Evolutionary conservation across 2,329 filamentous ascomycete species (phyloP).

Genomic region (Neofusicoccum sp.): DNA sequence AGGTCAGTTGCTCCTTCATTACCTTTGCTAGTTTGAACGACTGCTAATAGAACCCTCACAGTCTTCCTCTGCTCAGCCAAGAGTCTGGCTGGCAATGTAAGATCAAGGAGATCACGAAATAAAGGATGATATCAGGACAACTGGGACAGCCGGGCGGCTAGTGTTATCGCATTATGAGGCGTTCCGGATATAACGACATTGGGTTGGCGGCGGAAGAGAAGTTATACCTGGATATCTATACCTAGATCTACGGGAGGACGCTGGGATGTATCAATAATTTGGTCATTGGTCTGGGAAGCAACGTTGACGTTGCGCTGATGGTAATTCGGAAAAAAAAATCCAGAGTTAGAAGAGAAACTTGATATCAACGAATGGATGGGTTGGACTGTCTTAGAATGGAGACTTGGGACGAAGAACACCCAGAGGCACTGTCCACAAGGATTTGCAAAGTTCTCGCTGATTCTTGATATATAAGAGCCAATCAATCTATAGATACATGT

Average conservation of each 20-base stretch:
- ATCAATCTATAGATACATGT: background rate
- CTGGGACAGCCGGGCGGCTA: background rate
- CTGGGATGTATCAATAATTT: constrained; percentile 9
- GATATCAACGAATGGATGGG: background rate
- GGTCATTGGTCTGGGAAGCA: background rate
- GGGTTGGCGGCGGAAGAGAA: background rate
- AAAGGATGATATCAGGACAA: background rate
- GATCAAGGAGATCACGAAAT: constrained; percentile 63
- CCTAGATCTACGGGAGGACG: constrained; percentile 5
- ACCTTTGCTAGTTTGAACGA: constrained; percentile 37
- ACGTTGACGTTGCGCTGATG: constrained; percentile 6
- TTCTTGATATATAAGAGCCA: background rate
- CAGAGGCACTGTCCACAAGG: too few species aligned
- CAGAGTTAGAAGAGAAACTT: background rate
- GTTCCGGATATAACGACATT: constrained; percentile 3
- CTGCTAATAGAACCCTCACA: constrained; percentile 36
- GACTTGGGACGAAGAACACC: too few species aligned
- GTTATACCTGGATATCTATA: constrained; percentile 13
- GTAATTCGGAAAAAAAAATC: background rate
- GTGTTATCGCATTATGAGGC: constrained; percentile 9
- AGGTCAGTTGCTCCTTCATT: constrained; percentile 60
- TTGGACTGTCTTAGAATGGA: too few species aligned
- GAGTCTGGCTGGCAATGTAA: constrained; percentile 89
- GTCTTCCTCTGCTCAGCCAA: constrained; percentile 77
- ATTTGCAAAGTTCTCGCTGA: too few species aligned